These are phyloP conservation scores for Neofusicoccum laricinum DNA, from an alignment of 2,329 filamentous ascomycete genomes.

Conservation along the genomic window DNA sequence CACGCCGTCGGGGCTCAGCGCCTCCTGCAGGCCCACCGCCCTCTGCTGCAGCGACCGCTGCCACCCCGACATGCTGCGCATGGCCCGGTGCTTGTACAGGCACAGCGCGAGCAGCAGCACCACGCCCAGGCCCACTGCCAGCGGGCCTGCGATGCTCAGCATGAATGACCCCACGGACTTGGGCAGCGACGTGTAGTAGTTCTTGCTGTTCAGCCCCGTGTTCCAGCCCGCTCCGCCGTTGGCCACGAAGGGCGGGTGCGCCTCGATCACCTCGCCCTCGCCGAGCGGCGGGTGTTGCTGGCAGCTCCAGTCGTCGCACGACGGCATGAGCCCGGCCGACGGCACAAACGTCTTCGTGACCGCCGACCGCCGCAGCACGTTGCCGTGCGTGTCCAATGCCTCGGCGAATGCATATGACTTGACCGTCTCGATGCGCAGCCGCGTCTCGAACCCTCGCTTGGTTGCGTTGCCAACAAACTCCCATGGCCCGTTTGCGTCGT, in stretches of 20 bases:
- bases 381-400: constrained; percentile 17
- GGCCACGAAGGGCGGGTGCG: constrained; percentile 13
- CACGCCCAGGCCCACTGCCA: neutral
- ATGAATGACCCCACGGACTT: constrained; percentile 13
- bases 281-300: constrained; percentile 16
- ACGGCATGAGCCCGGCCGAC: constrained; percentile 25
- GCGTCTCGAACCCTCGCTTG: constrained; percentile 46
- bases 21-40: constrained; percentile 13
- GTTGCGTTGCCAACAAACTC: constrained; percentile 37
- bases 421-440: constrained; percentile 16
- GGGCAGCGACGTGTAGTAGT: constrained; percentile 11
- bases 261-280: constrained; percentile 19
- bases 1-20: constrained; percentile 4
- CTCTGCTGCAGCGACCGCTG: constrained; percentile 15
- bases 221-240: constrained; percentile 15
- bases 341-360: constrained; percentile 37
- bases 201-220: constrained; percentile 16
- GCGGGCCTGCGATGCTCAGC: constrained; percentile 12
- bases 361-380: constrained; percentile 29
- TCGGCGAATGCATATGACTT: constrained; percentile 18
- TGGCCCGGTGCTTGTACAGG: constrained; percentile 16
- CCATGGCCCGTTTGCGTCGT: constrained; percentile 34
- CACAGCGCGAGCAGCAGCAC: constrained; percentile 9
- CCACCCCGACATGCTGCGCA: constrained; percentile 15
- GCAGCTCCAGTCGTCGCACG: constrained; percentile 34